Base-by-base conservation (phyloP, 352 stramenopile species). In the Pythium sp. region DNA sequence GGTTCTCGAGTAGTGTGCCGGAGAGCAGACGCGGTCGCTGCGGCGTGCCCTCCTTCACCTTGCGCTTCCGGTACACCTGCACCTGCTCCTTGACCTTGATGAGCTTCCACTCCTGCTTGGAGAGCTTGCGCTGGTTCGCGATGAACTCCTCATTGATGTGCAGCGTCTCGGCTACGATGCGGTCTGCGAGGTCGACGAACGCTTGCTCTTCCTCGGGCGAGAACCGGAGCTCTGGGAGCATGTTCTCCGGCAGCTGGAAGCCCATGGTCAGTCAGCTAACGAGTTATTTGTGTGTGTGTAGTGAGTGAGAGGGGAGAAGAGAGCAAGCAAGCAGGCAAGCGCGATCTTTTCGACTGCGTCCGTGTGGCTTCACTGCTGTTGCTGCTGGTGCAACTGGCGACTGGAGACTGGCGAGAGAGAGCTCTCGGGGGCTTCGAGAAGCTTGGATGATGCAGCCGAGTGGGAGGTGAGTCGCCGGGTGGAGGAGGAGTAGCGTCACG, bases 151-250 rank as follows among this genome's bases (percentile, higher is more conserved):
- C 82, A 67, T 86, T 78, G 5, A 76, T 73, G 14, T 82, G 73
- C 51, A 91, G 74, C 20, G 80, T 86, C 63, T 86, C 82, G 43
- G 78, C 79, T 49, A 91, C 73, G 66, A 91, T 79, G 15, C 70
- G 68, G 58, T 89, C 80, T 12, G 80, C 77, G 64, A 82, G 70
- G 67, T 85, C 72, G 22, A 71, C 76, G 36, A 91, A 57, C 24
- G 69, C 67, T 4, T 71, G 67, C 49, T 88, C 72, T 43, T 87
- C 70, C 8, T 57, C 67, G 26, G 58, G 71, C 8, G 75, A 78
- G 41, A 92, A 72, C 58, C 62, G 34, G 64, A 79, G 71, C 63
- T 66, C 46, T 9, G 68, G 68, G 51, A 78, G 72, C 54, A 68
- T 58, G 11, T 55, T 49, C 32, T 76, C 69, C 14, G 72, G 71